These are phyloP conservation scores for Phytopythium helicoides DNA, from an alignment of 352 stramenopile genomes.

Conservation along the genomic window DNA sequence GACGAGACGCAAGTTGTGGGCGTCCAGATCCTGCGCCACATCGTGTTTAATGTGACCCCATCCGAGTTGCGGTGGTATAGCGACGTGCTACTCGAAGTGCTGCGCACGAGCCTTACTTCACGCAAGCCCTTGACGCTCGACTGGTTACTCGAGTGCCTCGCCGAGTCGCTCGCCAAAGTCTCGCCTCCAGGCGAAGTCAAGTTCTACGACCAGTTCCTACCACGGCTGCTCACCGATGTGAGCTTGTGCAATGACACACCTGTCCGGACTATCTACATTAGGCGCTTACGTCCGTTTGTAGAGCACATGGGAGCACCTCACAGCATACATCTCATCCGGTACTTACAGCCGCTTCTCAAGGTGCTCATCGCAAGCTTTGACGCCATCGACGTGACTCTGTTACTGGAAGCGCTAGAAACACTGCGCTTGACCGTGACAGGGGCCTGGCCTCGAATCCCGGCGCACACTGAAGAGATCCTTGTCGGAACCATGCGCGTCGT, in stretches of 20 bases:
- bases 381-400: slow-evolving; percentile 44
- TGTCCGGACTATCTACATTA: slow-evolving; percentile 57
- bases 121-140: slow-evolving; percentile 56
- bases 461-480: slow-evolving; percentile 66
- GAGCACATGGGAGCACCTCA: slow-evolving; percentile 52
- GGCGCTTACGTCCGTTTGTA: slow-evolving; percentile 47
- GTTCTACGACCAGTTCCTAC: slow-evolving; percentile 69
- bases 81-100: slow-evolving; percentile 73
- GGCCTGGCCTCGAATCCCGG: slow-evolving; percentile 68
- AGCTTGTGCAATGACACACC: slow-evolving; percentile 60
- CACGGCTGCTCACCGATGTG: slow-evolving; percentile 57
- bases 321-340: slow-evolving; percentile 69
- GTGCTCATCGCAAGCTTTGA: slow-evolving; percentile 70
- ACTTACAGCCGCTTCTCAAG: slow-evolving; percentile 77
- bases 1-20: slow-evolving; percentile 64
- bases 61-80: slow-evolving; percentile 83
- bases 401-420: slow-evolving; percentile 57
- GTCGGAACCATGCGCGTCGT: slow-evolving; percentile 69
- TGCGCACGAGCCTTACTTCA: slow-evolving; percentile 59
- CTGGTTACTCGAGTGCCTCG: slow-evolving; percentile 54
- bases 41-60: slow-evolving; percentile 55
- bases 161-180: slow-evolving; percentile 55
- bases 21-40: slow-evolving; percentile 53
- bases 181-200: slow-evolving; percentile 50
- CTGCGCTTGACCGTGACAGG: slow-evolving; percentile 47